Evolutionary conservation across 805 yeast species (phyloP).

Genomic region (Pichia insulana): DNA sequence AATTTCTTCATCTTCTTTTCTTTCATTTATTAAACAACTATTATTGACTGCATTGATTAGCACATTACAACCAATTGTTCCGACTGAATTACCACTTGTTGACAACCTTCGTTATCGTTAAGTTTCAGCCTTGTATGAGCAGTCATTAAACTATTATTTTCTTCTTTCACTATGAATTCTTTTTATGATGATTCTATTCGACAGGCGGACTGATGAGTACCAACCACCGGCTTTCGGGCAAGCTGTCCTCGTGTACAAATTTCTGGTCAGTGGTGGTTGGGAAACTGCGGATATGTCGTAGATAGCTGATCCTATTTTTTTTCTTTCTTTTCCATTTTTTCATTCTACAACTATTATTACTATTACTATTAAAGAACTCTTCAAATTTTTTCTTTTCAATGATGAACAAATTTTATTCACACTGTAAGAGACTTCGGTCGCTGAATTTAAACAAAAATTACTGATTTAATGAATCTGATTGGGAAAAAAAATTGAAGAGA

Average conservation of each 20-base stretch:
- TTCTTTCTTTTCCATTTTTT: not conserved
- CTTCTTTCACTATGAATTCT: not conserved
- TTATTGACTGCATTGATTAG: constrained; percentile 35
- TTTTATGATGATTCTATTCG: constrained; percentile 30
- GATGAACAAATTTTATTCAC: constrained; percentile 38
- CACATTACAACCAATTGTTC: constrained; percentile 47
- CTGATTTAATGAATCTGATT: constrained; percentile 50
- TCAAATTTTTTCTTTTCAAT: constrained; percentile 8
- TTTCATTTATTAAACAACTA: not conserved
- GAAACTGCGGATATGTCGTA: constrained; percentile 46
- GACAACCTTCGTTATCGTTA: constrained; percentile 46
- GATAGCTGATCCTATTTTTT: constrained; percentile 25
- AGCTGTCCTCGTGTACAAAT: constrained; percentile 46
- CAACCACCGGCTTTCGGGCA: constrained; percentile 29
- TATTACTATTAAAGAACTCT: too few species aligned
- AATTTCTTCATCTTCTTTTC: too few species aligned
- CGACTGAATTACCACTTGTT: constrained; percentile 45
- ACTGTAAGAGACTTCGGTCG: constrained; percentile 39
- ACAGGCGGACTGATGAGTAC: constrained; percentile 44
- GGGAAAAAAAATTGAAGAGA: not conserved
- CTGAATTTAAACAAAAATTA: constrained; percentile 33
- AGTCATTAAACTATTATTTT: not conserved
- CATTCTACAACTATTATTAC: not conserved
- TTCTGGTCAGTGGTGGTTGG: constrained; percentile 33
- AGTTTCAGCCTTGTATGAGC: constrained; percentile 60